These are phyloP conservation scores for Emergomyces orientalis DNA, from an alignment of 2,329 filamentous ascomycete species.

Conservation along the genomic window DNA sequence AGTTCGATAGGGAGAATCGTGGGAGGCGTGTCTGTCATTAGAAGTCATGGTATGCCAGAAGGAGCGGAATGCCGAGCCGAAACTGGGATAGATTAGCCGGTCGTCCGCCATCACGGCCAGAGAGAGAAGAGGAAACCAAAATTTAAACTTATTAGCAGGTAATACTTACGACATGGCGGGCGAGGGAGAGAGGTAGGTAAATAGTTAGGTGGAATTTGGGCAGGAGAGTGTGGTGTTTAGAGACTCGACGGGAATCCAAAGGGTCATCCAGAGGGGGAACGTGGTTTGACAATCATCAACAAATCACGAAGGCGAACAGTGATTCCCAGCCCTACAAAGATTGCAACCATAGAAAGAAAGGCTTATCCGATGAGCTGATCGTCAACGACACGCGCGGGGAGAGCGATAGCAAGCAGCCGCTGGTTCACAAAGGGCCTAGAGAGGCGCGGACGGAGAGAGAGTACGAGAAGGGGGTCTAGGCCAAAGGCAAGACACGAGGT, in stretches of 20 bases:
- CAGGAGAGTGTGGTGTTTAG: background rate
- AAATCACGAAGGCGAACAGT: background rate
- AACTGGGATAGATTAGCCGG: slow-evolving; percentile 32
- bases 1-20: slow-evolving; percentile 86
- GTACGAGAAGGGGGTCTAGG: background rate
- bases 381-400: background rate
- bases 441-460: background rate
- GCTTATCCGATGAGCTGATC: background rate
- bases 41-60: slow-evolving; percentile 92
- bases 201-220: background rate
- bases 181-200: background rate
- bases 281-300: background rate
- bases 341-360: background rate
- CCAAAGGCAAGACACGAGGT: background rate
- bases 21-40: slow-evolving; percentile 74
- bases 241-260: background rate
- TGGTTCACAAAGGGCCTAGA: background rate
- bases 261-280: background rate
- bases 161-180: slow-evolving; percentile 11
- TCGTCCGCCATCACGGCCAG: background rate
- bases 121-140: background rate
- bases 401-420: background rate
- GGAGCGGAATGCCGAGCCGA: slow-evolving; percentile 67
- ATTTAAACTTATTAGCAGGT: background rate
- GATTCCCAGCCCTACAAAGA: background rate